Percentiles rank a stretch among this genome's conserved stretches.
phyloP scores from a whole-genome alignment of 768 basidiomycete genomes.

The Auricularia sp. region DNA sequence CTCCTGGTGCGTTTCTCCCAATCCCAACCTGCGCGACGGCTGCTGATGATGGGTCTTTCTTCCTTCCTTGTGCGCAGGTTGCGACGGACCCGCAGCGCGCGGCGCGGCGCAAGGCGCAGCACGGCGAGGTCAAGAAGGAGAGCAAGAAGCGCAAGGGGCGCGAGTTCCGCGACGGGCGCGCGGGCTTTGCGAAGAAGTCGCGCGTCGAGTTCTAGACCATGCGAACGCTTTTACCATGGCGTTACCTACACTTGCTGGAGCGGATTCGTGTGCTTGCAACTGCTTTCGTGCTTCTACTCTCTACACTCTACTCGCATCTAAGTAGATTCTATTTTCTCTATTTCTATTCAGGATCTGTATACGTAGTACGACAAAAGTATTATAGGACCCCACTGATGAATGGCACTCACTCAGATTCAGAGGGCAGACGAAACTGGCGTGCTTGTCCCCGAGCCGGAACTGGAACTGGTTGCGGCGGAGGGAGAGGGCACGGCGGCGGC shows the following conservation, averaged over 20 bases:
- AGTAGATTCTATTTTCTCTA: too few species aligned
- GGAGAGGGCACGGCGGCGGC: background rate
- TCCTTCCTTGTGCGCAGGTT: conserved; percentile 30
- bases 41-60: background rate
- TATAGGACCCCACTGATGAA: background rate
- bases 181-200: background rate
- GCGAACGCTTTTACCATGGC: too few species aligned
- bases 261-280: background rate
- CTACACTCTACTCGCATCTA: background rate
- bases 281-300: background rate
- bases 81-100: conserved; percentile 67
- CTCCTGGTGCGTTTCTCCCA: conserved; percentile 29
- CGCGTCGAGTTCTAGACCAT: background rate
- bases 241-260: background rate
- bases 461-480: background rate
- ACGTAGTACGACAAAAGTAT: background rate
- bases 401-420: background rate
- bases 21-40: background rate
- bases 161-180: conserved; percentile 27
- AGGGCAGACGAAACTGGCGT: background rate
- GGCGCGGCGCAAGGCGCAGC: conserved; percentile 62
- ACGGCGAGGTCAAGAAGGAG: conserved; percentile 72
- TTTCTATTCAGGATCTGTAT: background rate
- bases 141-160: conserved; percentile 70
- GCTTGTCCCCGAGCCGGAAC: background rate